Percentiles rank a stretch among this genome's conserved stretches.
Evolutionary conservation across 352 stramenopile species (phyloP).

Genomic region (Globisporangium apiculatum): DNA sequence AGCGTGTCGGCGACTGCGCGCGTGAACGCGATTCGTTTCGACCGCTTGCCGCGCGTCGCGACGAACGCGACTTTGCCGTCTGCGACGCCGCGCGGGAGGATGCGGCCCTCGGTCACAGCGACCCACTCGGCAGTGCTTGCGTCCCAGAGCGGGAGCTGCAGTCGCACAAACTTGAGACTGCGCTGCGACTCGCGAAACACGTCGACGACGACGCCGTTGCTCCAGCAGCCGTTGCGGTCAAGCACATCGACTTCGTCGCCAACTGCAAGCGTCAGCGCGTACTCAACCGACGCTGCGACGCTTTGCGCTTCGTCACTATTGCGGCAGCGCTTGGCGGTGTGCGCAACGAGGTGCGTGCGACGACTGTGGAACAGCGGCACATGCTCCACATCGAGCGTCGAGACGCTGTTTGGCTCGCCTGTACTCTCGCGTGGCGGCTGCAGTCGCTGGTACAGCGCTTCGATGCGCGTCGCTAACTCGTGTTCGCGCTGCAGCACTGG

Average conservation of each 20-base stretch:
- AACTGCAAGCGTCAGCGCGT: conserved; percentile 37
- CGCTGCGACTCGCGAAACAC: conserved; percentile 31
- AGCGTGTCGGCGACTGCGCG: conserved; percentile 38
- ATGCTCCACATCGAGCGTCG: conserved; percentile 10
- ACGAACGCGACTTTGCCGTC: conserved; percentile 36
- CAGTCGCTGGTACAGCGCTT: conserved; percentile 49
- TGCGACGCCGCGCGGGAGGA: conserved; percentile 65
- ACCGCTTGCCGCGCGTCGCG: conserved; percentile 20
- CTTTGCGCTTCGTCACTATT: conserved; percentile 14
- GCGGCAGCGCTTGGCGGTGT: conserved; percentile 25
- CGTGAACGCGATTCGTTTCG: conserved; percentile 38
- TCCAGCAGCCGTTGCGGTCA: conserved; percentile 75
- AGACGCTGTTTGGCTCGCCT: conserved; percentile 3
- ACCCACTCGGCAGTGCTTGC: conserved; percentile 66
- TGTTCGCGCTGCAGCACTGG: conserved; percentile 43
- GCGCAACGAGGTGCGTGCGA: conserved; percentile 44
- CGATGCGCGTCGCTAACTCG: conserved; percentile 32
- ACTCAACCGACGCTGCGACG: conserved; percentile 64
- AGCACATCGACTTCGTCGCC: conserved; percentile 76
- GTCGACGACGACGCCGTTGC: conserved; percentile 69
- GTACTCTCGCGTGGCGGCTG: conserved; percentile 19
- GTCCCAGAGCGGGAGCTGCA: conserved; percentile 60
- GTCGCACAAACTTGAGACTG: conserved; percentile 48
- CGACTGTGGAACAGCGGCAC: conserved; percentile 23
- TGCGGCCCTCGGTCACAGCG: conserved; percentile 46